Conservation (phyloP, 768 basidiomycete species). For the Lentinula sp. region DNA sequence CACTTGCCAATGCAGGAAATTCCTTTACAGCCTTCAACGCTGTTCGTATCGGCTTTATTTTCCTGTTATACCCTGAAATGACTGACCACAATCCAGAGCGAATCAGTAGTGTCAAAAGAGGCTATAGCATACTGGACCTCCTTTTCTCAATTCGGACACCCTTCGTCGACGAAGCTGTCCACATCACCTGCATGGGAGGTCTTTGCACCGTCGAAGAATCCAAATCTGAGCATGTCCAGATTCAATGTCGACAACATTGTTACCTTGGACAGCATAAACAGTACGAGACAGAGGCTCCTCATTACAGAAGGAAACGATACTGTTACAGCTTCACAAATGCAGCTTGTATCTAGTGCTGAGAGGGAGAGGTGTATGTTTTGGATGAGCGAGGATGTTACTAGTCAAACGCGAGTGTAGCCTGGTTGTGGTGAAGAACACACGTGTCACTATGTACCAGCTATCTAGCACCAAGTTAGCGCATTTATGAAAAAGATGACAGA, state of each 20-base stretch:
- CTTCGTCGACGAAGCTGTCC: constrained; percentile 15
- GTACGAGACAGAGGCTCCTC: constrained; percentile 14
- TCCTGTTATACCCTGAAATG: background rate
- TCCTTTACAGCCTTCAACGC: constrained; percentile 31
- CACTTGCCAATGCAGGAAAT: constrained; percentile 24
- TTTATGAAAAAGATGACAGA: too few relatives aligned
- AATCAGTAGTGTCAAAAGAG: constrained; percentile 27
- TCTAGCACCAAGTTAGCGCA: too few relatives aligned
- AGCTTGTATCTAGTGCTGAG: constrained; percentile 21
- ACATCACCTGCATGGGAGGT: constrained; percentile 20
- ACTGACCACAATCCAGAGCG: constrained; percentile 20
- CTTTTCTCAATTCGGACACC: constrained; percentile 25
- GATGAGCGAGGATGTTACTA: constrained; percentile 30
- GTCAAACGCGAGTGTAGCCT: constrained; percentile 17
- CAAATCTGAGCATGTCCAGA: background rate
- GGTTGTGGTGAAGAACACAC: background rate
- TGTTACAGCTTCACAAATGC: constrained; percentile 21
- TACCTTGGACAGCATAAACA: background rate
- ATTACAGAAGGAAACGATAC: constrained; percentile 20
- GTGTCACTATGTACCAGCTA: too few relatives aligned
- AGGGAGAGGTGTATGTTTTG: constrained; percentile 32
- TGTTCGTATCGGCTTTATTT: constrained; percentile 13
- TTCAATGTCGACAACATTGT: background rate
- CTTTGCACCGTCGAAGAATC: constrained; percentile 10
- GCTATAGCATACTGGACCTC: constrained; percentile 42